Conservation (phyloP, 2,329 filamentous ascomycete genomes). For the Fonsecaea multimorphosa region DNA sequence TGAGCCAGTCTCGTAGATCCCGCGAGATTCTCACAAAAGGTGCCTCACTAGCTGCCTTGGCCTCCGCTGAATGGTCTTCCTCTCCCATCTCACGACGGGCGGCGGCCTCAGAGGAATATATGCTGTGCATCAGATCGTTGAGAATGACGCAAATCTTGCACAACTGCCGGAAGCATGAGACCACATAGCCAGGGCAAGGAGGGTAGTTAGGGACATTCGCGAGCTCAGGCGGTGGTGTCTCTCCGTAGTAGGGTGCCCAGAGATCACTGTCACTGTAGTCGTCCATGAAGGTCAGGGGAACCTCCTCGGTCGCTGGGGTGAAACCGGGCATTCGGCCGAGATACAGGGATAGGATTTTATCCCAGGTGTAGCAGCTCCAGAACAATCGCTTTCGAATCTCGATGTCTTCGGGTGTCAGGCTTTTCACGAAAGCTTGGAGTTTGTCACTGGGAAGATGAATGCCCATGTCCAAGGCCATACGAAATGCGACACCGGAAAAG, state of each 20-base stretch:
- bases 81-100: slow-evolving; percentile 43
- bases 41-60: slow-evolving; percentile 31
- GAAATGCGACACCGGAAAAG: slow-evolving; percentile 43
- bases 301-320: slow-evolving; percentile 35
- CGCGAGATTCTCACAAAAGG: slow-evolving; percentile 47
- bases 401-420: slow-evolving; percentile 41
- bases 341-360: slow-evolving; percentile 44
- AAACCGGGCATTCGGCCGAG: slow-evolving; percentile 43
- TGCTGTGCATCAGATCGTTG: slow-evolving; percentile 54
- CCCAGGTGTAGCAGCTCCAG: slow-evolving; percentile 45
- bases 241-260: slow-evolving; percentile 43
- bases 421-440: slow-evolving; percentile 38
- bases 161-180: slow-evolving; percentile 42
- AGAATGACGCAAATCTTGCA: slow-evolving; percentile 55
- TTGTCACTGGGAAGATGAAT: slow-evolving; percentile 41
- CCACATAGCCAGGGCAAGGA: slow-evolving; percentile 40
- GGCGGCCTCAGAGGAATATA: slow-evolving; percentile 53
- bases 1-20: slow-evolving; percentile 53
- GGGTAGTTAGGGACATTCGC: slow-evolving; percentile 31
- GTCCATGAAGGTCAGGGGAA: slow-evolving; percentile 41
- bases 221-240: slow-evolving; percentile 34
- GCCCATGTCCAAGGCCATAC: slow-evolving; percentile 44
- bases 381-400: slow-evolving; percentile 43
- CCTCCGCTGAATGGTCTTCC: slow-evolving; percentile 28
- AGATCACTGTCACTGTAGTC: slow-evolving; percentile 41